These are phyloP conservation scores for Chloris gayana DNA, from an alignment of 176 grass and related monocot species.

Conservation along the genomic window DNA sequence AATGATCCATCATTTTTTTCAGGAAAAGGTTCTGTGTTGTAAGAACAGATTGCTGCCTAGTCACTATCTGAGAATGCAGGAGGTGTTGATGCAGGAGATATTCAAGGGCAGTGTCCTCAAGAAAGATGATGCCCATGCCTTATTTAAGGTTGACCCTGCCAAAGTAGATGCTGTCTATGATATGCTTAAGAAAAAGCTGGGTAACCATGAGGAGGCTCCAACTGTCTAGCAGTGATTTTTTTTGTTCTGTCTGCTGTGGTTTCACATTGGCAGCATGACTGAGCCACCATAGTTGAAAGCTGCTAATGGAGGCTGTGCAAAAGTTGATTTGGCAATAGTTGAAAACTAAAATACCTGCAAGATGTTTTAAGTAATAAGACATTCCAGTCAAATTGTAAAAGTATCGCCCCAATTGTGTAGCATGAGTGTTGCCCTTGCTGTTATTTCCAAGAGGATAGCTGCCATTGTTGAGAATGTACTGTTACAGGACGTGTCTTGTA, in stretches of 20 bases:
- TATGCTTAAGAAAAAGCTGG: slow-evolving; percentile 88
- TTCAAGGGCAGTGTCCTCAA: slow-evolving; percentile 76
- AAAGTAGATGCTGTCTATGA: slow-evolving; percentile 89
- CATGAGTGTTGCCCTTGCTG: slow-evolving; percentile 44
- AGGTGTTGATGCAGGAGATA: slow-evolving; percentile 82
- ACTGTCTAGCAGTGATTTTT: slow-evolving; percentile 45
- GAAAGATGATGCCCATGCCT: slow-evolving; percentile 79
- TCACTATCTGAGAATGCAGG: slow-evolving; percentile 91
- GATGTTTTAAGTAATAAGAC: slow-evolving; percentile 41
- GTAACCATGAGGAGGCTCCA: slow-evolving; percentile 56
- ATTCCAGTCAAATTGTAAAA: slow-evolving; percentile 51
- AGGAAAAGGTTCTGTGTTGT: slow-evolving; percentile 89
- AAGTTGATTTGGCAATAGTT: no score
- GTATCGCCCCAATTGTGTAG: slow-evolving; percentile 36
- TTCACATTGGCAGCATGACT: slow-evolving; percentile 17
- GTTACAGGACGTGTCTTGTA: slow-evolving; percentile 12
- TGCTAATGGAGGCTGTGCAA: no score
- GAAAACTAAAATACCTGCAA: slow-evolving; percentile 24
- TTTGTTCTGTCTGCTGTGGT: slow-evolving; percentile 9
- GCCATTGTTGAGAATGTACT: slow-evolving; percentile 22
- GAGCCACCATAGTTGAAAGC: no score
- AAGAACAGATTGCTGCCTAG: slow-evolving; percentile 74
- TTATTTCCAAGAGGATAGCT: slow-evolving; percentile 37
- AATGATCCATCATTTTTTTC: slow-evolving; percentile 27
- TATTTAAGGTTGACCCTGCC: slow-evolving; percentile 86